These are phyloP conservation scores for Pseudogymnoascus sp. DNA, from an alignment of 2,329 filamentous ascomycete genomes.

Conservation along the genomic window DNA sequence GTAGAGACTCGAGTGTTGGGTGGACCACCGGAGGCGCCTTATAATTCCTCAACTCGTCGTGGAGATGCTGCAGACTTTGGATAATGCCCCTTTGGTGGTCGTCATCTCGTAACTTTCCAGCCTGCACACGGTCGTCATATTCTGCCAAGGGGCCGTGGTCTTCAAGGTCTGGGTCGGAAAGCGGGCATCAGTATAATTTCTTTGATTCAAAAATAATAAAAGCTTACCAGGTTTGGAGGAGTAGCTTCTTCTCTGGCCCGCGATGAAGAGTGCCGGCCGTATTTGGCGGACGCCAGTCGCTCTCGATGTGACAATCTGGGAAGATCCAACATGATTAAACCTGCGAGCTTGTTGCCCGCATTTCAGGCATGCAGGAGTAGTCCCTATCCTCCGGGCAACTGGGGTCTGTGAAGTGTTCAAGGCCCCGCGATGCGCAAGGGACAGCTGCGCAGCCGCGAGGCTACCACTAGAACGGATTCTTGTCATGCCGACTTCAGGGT, in stretches of 20 bases:
- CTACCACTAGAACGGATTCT: constrained; percentile 5
- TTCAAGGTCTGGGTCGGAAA: constrained; percentile 18
- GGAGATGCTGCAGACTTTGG: constrained; percentile 78
- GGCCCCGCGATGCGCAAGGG: not conserved
- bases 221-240: not conserved
- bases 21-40: constrained; percentile 65
- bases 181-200: not conserved
- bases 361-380: not conserved
- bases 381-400: not conserved
- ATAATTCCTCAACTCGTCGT: constrained; percentile 74
- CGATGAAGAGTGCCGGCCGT: not conserved
- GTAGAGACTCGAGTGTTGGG: constrained; percentile 65
- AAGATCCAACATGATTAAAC: not conserved
- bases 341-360: not conserved
- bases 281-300: not conserved
- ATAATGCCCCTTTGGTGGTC: constrained; percentile 89
- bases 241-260: not conserved
- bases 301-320: not conserved
- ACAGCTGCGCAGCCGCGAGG: not conserved
- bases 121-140: constrained; percentile 74
- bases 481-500: constrained; percentile 1
- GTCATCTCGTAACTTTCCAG: constrained; percentile 73
- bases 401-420: not conserved
- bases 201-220: not conserved
- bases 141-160: constrained; percentile 68